A percentile compares a stretch with the other conserved stretches of the same genome.
These are phyloP conservation scores for Selaginella tamariscina DNA, from an alignment of 75 land plant genomes.

Conservation along the genomic window DNA sequence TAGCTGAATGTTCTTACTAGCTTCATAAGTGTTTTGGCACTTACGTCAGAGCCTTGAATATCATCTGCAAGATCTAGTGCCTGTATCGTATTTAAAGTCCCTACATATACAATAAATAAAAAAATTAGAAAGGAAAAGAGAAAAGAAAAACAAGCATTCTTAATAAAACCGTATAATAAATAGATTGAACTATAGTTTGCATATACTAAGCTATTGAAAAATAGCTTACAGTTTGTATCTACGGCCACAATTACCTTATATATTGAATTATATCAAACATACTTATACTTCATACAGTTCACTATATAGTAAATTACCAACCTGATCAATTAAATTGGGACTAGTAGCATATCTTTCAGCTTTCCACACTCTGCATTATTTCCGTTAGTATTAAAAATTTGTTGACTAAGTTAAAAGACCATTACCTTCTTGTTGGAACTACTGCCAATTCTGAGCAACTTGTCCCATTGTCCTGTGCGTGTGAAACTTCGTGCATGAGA, in stretches of 20 bases:
- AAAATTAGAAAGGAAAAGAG: no score
- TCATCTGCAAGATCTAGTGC: neutral
- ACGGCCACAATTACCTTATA: neutral
- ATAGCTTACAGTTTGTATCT: no score
- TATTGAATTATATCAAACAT: neutral
- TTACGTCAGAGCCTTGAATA: neutral
- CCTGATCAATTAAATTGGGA: neutral
- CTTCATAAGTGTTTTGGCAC: neutral
- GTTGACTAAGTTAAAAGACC: neutral
- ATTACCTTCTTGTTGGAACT: neutral
- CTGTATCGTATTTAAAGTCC: neutral
- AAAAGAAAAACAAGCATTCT: no score
- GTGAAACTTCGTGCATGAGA: no score
- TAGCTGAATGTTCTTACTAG: neutral
- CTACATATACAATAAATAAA: no score
- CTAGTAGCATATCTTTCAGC: neutral
- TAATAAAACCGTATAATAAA: no score
- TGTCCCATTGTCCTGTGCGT: no score
- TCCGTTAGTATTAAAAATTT: no score
- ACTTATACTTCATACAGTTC: no score
- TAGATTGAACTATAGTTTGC: no score
- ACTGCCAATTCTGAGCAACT: no score
- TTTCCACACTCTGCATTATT: neutral
- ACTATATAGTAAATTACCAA: neutral
- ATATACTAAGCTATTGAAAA: no score